phyloP scores from a whole-genome alignment of 306 rosid species.

The Hippophae rhamnoides region DNA sequence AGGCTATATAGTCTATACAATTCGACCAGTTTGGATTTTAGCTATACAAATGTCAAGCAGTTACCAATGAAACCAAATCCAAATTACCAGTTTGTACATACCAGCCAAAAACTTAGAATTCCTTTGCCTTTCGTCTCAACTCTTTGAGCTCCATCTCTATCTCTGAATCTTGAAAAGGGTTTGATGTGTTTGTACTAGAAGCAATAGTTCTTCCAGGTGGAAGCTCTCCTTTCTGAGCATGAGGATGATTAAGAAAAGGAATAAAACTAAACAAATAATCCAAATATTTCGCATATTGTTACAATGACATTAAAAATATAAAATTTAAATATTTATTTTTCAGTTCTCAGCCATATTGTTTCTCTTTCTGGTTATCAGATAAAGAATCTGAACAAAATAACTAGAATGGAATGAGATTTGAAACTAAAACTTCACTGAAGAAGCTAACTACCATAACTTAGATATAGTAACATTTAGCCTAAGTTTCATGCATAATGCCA shows the following conservation, averaged over 20 bases:
- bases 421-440: background rate
- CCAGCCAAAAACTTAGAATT: conserved; percentile 20
- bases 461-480: background rate
- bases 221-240: conserved; percentile 80
- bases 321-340: background rate
- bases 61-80: conserved; percentile 16
- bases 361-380: too few relatives aligned
- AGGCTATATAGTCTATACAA: conserved; percentile 23
- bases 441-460: background rate
- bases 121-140: conserved; percentile 67
- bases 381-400: too few relatives aligned
- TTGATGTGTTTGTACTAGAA: conserved; percentile 28
- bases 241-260: background rate
- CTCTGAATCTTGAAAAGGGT: conserved; percentile 65
- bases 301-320: background rate
- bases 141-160: conserved; percentile 75
- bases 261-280: background rate
- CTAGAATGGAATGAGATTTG: too few relatives aligned
- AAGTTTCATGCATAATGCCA: background rate
- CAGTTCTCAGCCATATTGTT: too few relatives aligned
- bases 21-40: conserved; percentile 20
- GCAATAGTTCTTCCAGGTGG: conserved; percentile 71
- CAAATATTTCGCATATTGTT: background rate
- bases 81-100: conserved; percentile 1
- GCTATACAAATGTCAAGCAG: conserved; percentile 20